A percentile compares a stretch with the other conserved stretches of the same genome.
These are phyloP conservation scores for Plasmodium ovale DNA, from an alignment of 169 alveolate species.

Conservation along the genomic window DNA sequence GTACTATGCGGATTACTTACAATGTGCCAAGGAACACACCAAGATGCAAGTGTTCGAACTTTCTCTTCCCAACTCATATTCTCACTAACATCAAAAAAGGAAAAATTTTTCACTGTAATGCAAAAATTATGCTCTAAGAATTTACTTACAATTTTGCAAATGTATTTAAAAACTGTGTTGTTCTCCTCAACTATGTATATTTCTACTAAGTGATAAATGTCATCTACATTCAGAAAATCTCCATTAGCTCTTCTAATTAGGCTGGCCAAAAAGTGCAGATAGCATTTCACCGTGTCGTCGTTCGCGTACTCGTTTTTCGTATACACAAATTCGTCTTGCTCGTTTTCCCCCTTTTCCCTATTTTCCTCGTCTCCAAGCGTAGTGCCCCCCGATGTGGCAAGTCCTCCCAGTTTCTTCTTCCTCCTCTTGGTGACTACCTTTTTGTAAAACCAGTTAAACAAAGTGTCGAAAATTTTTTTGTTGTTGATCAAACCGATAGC, in stretches of 20 bases:
- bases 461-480: constrained; percentile 51
- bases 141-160: constrained; percentile 69
- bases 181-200: constrained; percentile 64
- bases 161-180: constrained; percentile 35
- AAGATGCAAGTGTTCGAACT: constrained; percentile 8
- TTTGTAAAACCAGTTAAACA: constrained; percentile 59
- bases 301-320: constrained; percentile 66
- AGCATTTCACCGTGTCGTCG: constrained; percentile 62
- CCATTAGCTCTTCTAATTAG: constrained; percentile 46
- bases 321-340: constrained; percentile 22
- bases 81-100: constrained; percentile 44
- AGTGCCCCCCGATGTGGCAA: neutral
- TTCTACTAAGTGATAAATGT: constrained; percentile 46
- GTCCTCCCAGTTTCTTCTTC: no score
- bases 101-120: constrained; percentile 23
- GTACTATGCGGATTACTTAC: no score
- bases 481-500: constrained; percentile 57
- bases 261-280: constrained; percentile 51
- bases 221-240: constrained; percentile 51
- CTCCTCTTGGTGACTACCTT: constrained; percentile 50
- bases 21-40: constrained; percentile 69
- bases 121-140: constrained; percentile 45
- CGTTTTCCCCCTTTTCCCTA: neutral
- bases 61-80: constrained; percentile 19
- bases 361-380: neutral